Base-by-base conservation (phyloP, 208 protist genomes). In the Naegleria gruberi region DNA sequence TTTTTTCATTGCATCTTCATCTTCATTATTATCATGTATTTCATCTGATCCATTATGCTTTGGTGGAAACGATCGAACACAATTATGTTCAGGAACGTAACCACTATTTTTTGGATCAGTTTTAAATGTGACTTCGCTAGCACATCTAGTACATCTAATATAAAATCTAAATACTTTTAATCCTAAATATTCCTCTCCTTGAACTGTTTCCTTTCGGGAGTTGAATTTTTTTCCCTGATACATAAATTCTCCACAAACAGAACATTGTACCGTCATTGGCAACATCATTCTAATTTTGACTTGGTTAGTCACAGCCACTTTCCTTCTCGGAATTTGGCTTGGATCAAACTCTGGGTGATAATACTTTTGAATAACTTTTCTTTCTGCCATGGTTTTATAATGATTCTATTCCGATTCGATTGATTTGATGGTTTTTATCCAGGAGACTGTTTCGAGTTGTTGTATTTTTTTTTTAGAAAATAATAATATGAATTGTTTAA, bases 251-350 rank as follows among this genome's bases (percentile, higher is more conserved):
- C 91, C 91, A 73, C 91, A 92, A 34, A 46, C 41, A 12, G 19
- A 81, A 45, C 91, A 92, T 42, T 83, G 40, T 17, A 92, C 42
- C 7, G 41, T 44, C 89, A 92, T 92, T 46, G 91, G 91, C 19
- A 92, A 90, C 91, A 92, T 92, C 91, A 92, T 92, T 37, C 91
- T 45, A 23, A 91, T 57, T 51, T 91, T 91, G 1, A 81, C n/a
- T 57, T 84, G 42, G 12, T 88, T 88, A 40, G 83, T 34, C 6
- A 30, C 40, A 57, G 89, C 34, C 23, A 40, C 44, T 77, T 91
- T 91, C 10, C n/a, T 45, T 51, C 46, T 47, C 57, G 57, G 90
- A 17, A 91, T 40, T 23, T 19, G n/a, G 37, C 19, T 19, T 57
- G 91, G 91, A 92, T 92, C 91, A 34, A 92, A 92, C 55, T 85